Evolutionary conservation across 768 basidiomycete species (phyloP).

Genomic region (Postia placenta): DNA sequence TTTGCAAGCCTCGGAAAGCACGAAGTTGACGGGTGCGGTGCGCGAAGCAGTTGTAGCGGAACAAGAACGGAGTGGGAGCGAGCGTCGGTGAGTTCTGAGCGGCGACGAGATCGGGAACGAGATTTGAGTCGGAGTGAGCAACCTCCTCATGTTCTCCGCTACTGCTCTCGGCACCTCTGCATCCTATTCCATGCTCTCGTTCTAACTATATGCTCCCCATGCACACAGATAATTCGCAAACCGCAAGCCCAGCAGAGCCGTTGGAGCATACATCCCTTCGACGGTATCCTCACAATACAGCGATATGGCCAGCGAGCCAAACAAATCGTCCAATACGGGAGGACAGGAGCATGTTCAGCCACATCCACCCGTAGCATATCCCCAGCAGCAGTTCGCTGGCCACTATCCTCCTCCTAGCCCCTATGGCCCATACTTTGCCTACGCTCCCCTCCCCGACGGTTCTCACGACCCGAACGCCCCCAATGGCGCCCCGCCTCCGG

Average conservation of each 20-base stretch:
- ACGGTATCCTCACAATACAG: neutral
- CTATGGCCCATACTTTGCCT: constrained; percentile 23
- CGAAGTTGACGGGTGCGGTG: neutral
- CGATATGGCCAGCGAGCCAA: constrained; percentile 17
- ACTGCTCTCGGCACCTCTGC: constrained; percentile 1
- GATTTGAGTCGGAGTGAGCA: constrained; percentile 28
- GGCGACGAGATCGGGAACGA: constrained; percentile 25
- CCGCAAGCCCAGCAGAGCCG: neutral
- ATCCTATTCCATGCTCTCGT: neutral
- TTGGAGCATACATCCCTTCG: neutral
- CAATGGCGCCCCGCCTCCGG: constrained; percentile 27
- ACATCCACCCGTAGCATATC: constrained; percentile 11
- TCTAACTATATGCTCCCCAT: constrained; percentile 10
- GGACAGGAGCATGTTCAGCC: constrained; percentile 14
- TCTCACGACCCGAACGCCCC: constrained; percentile 27
- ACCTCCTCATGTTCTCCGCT: constrained; percentile 21
- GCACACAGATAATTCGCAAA: constrained; percentile 9
- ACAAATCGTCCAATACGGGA: constrained; percentile 13
- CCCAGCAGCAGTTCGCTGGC: constrained; percentile 19
- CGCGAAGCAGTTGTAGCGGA: constrained; percentile 1
- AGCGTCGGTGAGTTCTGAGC: constrained; percentile 22
- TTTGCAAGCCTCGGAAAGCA: neutral
- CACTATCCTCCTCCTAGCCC: constrained; percentile 20
- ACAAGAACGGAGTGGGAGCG: constrained; percentile 5
- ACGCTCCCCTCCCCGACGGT: constrained; percentile 21